phyloP scores from a whole-genome alignment of 495 filamentous ascomycete species.

The Thermothielavioides terrestris region DNA sequence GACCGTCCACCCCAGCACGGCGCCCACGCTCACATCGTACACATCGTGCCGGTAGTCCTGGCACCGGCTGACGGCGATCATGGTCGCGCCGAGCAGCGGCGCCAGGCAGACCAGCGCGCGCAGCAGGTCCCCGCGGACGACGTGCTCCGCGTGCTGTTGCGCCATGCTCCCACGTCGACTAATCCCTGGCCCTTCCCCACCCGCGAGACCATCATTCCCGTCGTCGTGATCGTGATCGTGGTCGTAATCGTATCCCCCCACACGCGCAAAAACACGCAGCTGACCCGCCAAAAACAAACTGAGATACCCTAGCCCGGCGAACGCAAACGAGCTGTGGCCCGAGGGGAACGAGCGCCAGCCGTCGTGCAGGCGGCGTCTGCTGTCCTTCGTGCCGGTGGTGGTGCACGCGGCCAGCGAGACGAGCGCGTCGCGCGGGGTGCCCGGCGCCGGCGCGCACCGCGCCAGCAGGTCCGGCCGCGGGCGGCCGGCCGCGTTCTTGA shows the following conservation, averaged over 20 bases:
- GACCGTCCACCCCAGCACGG: slow-evolving; percentile 60
- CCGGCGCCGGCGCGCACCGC: slow-evolving; percentile 66
- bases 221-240: too few relatives aligned
- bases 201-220: too few relatives aligned
- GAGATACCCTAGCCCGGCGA: slow-evolving; percentile 76
- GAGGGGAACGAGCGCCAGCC: slow-evolving; percentile 91
- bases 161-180: neutral
- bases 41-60: slow-evolving; percentile 95
- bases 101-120: slow-evolving; percentile 54
- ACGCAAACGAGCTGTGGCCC: slow-evolving; percentile 81
- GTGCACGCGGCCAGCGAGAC: slow-evolving; percentile 76
- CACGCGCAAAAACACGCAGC: slow-evolving; percentile 68
- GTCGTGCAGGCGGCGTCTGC: slow-evolving; percentile 76
- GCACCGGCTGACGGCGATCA: slow-evolving; percentile 85
- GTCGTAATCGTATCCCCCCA: too few relatives aligned
- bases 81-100: slow-evolving; percentile 68
- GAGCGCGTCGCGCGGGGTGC: slow-evolving; percentile 56
- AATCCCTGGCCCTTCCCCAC: too few relatives aligned
- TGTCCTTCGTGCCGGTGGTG: slow-evolving; percentile 59
- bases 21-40: slow-evolving; percentile 77
- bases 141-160: slow-evolving; percentile 17
- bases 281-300: slow-evolving; percentile 72
- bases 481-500: slow-evolving; percentile 87
- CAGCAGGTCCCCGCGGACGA: slow-evolving; percentile 48
- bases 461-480: slow-evolving; percentile 85